These are phyloP conservation scores for Claviceps humidiphila DNA, from an alignment of 2,329 filamentous ascomycete genomes.

Conservation along the genomic window DNA sequence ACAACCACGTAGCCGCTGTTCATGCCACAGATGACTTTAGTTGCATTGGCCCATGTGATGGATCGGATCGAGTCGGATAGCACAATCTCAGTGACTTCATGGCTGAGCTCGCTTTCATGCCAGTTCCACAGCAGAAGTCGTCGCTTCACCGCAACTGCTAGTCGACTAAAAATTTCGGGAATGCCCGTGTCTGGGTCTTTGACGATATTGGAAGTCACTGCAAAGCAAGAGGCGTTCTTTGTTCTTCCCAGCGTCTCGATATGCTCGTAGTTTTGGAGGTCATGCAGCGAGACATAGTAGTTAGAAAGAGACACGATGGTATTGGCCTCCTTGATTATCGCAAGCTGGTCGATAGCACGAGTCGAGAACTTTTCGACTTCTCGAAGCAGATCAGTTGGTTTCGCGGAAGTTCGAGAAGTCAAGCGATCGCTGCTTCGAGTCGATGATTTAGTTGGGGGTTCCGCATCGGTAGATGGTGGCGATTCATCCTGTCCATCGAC, in stretches of 20 bases:
- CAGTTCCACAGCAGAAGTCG: slow-evolving; percentile 86
- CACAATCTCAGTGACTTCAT: slow-evolving; percentile 61
- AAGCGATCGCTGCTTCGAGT: slow-evolving; percentile 16
- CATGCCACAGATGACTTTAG: slow-evolving; percentile 78
- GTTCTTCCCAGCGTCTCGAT: slow-evolving; percentile 70
- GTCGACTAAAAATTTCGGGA: slow-evolving; percentile 78
- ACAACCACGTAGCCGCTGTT: slow-evolving; percentile 85
- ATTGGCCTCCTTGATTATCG: slow-evolving; percentile 89
- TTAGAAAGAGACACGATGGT: slow-evolving; percentile 85
- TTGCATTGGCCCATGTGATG: slow-evolving; percentile 81
- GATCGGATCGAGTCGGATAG: slow-evolving; percentile 76
- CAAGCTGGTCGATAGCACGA: slow-evolving; percentile 82
- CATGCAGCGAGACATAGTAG: slow-evolving; percentile 77
- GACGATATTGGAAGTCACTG: slow-evolving; percentile 89
- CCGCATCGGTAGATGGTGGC: slow-evolving; percentile 12
- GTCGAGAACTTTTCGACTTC: slow-evolving; percentile 92
- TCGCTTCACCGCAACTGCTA: slow-evolving; percentile 88
- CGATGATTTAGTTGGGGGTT: slow-evolving; percentile 15
- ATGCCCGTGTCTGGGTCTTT: slow-evolving; percentile 79
- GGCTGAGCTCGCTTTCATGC: slow-evolving; percentile 81
- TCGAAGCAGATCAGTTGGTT: slow-evolving; percentile 69
- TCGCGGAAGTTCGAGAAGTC: slow-evolving; percentile 22
- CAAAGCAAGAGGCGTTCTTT: slow-evolving; percentile 80
- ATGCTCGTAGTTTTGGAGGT: slow-evolving; percentile 71
- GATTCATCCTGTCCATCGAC: slow-evolving; percentile 21